Evolutionary conservation across 2,329 filamentous ascomycete species (phyloP), one percentile per base, ranked within the genome.

Genomic region (Colletotrichum sidae): DNA sequence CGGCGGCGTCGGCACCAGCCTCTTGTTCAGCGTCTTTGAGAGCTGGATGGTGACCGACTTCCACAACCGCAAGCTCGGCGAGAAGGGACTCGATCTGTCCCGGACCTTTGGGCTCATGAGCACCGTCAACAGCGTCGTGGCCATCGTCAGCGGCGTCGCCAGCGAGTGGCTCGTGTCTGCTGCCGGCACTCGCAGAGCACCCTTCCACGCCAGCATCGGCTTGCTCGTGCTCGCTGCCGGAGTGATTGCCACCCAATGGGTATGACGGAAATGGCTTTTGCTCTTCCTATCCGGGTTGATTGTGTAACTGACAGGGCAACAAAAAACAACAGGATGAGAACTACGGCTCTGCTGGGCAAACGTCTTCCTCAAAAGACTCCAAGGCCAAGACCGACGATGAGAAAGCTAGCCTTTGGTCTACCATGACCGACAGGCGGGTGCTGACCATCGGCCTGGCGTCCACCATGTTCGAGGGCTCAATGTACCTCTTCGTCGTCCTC

Each of bases 401-500:
- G 4, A 62, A 69, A 15, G 58, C 53, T 34, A 67, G 51, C 51
- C 67, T 72, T 34, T 68, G 70, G 68, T 46, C 57, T 2, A 69
- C 72, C 33, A 70, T 74, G 52, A 72, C 72, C 69, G 81, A 86
- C 70, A 80, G 79, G 45, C 79, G 79, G 12, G 81, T 87, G 54
- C 74, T 86, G 25, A 78, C 82, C 8, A 77, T 88, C 9, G 81
- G 81, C 3, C 72, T 86, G 12, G 79, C 82, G 6, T 85, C 84
- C 2, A 86, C 83, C 55, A 80, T 86, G 70, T 88, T 88, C 70
- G 85, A 88, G 73, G 85, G 85, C 12, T 83, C 82, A 13, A 85
- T 88, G 77, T 88, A 87, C 72, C 79, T 88, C 25, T 88, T 87
- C 72, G 84, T 88, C 55, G 87, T 88, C 71, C 86, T 87, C 75